Conservation (phyloP, 768 basidiomycete species). For the Pleurotus sapidus region DNA sequence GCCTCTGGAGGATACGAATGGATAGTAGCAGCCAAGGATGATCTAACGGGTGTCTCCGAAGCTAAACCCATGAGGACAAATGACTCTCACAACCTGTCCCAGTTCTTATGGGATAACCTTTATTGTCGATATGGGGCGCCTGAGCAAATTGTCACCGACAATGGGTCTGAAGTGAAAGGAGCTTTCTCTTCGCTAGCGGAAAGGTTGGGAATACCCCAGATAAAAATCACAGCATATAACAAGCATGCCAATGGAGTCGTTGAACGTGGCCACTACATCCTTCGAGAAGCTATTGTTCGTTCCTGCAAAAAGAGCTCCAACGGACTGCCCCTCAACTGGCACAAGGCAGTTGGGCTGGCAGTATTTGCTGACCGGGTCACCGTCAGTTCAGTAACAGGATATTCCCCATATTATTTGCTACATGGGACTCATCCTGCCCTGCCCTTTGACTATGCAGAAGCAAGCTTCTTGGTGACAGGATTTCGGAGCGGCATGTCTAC, state of each 20-base stretch:
- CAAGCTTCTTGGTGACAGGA: conserved; percentile 25
- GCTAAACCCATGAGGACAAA: conserved; percentile 18
- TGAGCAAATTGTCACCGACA: conserved; percentile 24
- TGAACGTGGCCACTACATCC: conserved; percentile 26
- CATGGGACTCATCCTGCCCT: conserved; percentile 19
- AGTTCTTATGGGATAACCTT: conserved; percentile 21
- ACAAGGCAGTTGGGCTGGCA: background rate
- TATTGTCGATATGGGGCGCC: conserved; percentile 22
- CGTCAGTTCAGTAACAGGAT: conserved; percentile 15
- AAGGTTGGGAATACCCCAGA: conserved; percentile 16
- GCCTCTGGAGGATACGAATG: conserved; percentile 12
- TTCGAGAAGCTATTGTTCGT: conserved; percentile 26
- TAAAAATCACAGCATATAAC: conserved; percentile 31
- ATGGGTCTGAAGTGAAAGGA: conserved; percentile 20
- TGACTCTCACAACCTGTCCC: conserved; percentile 14
- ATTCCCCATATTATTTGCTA: conserved; percentile 14
- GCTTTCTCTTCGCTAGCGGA: conserved; percentile 13
- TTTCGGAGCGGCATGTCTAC: conserved; percentile 10
- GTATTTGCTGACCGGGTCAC: conserved; percentile 19
- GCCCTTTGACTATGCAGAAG: conserved; percentile 28
- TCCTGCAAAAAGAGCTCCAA: background rate
- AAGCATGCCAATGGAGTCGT: conserved; percentile 18
- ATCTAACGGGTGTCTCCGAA: conserved; percentile 24
- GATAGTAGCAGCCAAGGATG: conserved; percentile 25
- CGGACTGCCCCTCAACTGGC: background rate